These are phyloP conservation scores for Favolaschia claudopus DNA, from an alignment of 768 basidiomycete genomes.

Conservation along the genomic window DNA sequence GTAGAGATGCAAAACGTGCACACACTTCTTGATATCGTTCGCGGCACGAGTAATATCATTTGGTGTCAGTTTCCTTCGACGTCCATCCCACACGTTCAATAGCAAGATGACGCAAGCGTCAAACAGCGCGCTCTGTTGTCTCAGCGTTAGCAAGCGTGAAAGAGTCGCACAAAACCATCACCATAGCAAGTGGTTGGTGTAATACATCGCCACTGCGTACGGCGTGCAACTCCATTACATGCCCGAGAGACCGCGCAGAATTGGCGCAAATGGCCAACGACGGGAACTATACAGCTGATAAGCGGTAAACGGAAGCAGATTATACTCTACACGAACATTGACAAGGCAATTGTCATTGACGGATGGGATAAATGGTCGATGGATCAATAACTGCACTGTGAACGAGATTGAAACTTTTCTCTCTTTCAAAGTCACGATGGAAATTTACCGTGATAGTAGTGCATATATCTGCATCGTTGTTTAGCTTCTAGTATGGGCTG, in stretches of 20 bases:
- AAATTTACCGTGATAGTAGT: slow-evolving; percentile 49
- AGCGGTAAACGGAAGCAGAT: neutral
- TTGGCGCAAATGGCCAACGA: slow-evolving; percentile 53
- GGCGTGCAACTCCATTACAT: slow-evolving; percentile 40
- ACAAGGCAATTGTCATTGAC: neutral
- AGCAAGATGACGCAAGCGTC: slow-evolving; percentile 14
- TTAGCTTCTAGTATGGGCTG: neutral
- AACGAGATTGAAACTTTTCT: slow-evolving; percentile 2
- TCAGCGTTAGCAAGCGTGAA: neutral
- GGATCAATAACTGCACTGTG: slow-evolving; percentile 47
- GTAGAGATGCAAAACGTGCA: slow-evolving; percentile 9
- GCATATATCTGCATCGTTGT: slow-evolving; percentile 30
- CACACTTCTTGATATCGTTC: slow-evolving; percentile 16
- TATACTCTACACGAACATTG: neutral
- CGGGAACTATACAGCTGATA: slow-evolving; percentile 32
- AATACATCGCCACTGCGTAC: slow-evolving; percentile 29
- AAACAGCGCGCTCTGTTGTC: slow-evolving; percentile 5
- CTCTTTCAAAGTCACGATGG: too few relatives aligned
- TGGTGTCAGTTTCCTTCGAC: neutral
- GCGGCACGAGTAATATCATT: slow-evolving; percentile 1
- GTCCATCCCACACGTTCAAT: slow-evolving; percentile 8
- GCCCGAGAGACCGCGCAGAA: slow-evolving; percentile 45
- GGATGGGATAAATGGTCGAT: slow-evolving; percentile 55
- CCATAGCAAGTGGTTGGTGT: slow-evolving; percentile 26
- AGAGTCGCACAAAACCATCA: neutral